Base-by-base conservation (phyloP, 2,329 filamentous ascomycete genomes). In the Cladophialophora carrionii region DNA sequence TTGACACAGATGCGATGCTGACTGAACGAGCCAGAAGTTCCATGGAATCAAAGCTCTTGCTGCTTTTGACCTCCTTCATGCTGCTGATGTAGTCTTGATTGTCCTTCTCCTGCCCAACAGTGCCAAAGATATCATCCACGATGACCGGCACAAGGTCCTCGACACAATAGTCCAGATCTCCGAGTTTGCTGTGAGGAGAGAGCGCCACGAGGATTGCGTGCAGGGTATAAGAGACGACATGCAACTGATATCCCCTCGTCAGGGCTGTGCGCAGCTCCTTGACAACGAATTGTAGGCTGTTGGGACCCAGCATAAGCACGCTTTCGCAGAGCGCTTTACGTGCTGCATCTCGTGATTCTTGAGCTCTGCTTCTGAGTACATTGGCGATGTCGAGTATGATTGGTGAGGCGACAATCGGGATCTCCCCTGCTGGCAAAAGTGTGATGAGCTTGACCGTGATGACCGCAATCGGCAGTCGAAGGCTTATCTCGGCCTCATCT, bases 21-120 rank as follows among this genome's bases (percentile, higher is more conserved):
- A 91, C 88, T 55, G 88, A 92, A 73, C 89, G 91, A 29, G 95
- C 90, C 69, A 98, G 84, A 17, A 98, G 82, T 76, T 98, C 94
- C 88, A 98, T 96, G 0, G 95, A 96, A 74, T 99, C 96, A 73
- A 93, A 96, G 75, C 93, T 97, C 82, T 98, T 99, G 82, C 91
- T 97, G 77, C 91, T 95, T 81, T 96, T 98, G 63, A 99, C 89
- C 78, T 99, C 95, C 77, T 96, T 96, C 89, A 96, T 97, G 77
- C 94, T 90, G 75, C 88, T 96, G 62, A 90, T 89, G 76, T 99
- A 99, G 60, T 93, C 95, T 72, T 97, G 92, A 0, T 94, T 94
- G 72, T 99, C 95, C 78, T 99, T 99, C 74, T 99, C 94, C 78
- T 96, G 90, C 1, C 95, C 95, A 37, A 90, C 90, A 5, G 88